Percentiles rank a stretch among this genome's conserved stretches.
Evolutionary conservation across 1,284 basidiomycete species (phyloP).

Genomic region (Ganoderma lucidum): DNA sequence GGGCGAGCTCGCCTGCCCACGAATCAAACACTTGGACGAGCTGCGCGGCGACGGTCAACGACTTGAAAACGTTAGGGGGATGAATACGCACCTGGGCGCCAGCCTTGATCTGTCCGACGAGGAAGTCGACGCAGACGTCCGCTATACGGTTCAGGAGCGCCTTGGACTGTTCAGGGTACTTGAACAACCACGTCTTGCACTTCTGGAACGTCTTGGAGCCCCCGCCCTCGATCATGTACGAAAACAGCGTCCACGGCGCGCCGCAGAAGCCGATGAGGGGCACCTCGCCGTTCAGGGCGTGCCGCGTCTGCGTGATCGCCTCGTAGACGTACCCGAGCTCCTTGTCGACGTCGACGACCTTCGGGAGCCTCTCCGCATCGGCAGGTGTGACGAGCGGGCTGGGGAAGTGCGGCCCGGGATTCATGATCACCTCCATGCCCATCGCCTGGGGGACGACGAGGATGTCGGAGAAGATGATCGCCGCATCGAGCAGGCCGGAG

Average conservation of each 20-base stretch:
- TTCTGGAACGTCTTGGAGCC: slow-evolving; percentile 89
- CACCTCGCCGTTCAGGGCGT: slow-evolving; percentile 83
- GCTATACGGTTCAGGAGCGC: slow-evolving; percentile 81
- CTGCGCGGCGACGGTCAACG: slow-evolving; percentile 48
- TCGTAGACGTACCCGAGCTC: slow-evolving; percentile 92
- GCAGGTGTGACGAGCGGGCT: slow-evolving; percentile 80
- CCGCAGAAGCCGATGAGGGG: slow-evolving; percentile 96
- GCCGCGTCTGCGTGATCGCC: slow-evolving; percentile 86
- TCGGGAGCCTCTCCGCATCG: slow-evolving; percentile 70
- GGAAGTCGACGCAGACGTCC: slow-evolving; percentile 84
- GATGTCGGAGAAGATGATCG: slow-evolving; percentile 97
- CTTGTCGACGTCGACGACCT: slow-evolving; percentile 78
- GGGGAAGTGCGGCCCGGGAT: slow-evolving; percentile 89
- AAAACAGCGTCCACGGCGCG: slow-evolving; percentile 96
- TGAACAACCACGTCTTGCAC: slow-evolving; percentile 92
- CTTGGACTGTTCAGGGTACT: slow-evolving; percentile 84
- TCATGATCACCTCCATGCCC: slow-evolving; percentile 95
- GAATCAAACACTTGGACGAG: slow-evolving; percentile 96
- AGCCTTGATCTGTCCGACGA: slow-evolving; percentile 91
- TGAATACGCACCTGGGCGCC: slow-evolving; percentile 82
- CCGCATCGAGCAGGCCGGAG: slow-evolving; percentile 85
- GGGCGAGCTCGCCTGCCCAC: slow-evolving; percentile 91
- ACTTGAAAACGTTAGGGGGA: slow-evolving; percentile 4
- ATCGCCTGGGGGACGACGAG: slow-evolving; percentile 96
- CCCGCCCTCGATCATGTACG: slow-evolving; percentile 97